These are phyloP conservation scores for Leavenworthia alabamica DNA, from an alignment of 345 rosid genomes.

Conservation along the genomic window DNA sequence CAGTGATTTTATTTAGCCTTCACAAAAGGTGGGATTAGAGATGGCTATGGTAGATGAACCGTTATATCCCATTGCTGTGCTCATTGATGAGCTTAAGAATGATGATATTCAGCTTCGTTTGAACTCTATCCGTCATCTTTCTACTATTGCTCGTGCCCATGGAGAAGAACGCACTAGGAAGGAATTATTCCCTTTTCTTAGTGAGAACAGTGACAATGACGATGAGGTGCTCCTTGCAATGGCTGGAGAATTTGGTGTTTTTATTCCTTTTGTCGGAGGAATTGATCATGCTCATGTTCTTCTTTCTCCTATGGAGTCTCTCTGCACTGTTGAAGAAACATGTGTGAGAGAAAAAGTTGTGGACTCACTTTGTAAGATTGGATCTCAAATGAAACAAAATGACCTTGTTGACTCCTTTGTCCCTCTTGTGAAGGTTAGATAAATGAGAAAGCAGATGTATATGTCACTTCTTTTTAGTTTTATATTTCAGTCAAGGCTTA, in stretches of 20 bases:
- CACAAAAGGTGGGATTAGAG: background rate
- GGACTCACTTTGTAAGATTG: conserved; percentile 76
- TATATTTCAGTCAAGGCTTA: background rate
- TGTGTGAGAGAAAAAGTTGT: conserved; percentile 88
- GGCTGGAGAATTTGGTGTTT: conserved; percentile 89
- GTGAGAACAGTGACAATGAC: conserved; percentile 92
- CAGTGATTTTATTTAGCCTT: conserved; percentile 20
- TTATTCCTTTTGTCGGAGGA: conserved; percentile 89
- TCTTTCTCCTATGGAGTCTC: conserved; percentile 76
- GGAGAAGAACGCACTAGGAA: conserved; percentile 92
- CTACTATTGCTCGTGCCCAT: conserved; percentile 93
- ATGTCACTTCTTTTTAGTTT: background rate
- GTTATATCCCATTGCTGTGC: conserved; percentile 77
- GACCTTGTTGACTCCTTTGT: conserved; percentile 71
- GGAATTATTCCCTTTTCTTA: conserved; percentile 80
- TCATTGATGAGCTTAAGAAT: conserved; percentile 87
- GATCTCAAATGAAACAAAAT: conserved; percentile 82
- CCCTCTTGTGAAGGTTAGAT: conserved; percentile 83
- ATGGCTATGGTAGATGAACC: conserved; percentile 89
- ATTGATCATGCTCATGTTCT: conserved; percentile 72
- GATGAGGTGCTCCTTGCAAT: conserved; percentile 96
- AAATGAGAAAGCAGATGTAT: background rate
- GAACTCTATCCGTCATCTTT: conserved; percentile 79
- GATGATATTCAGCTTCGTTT: conserved; percentile 92
- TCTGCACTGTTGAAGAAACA: conserved; percentile 87